Evolutionary conservation across 768 basidiomycete genomes (phyloP), one percentile per base, ranked within the genome.

Genomic region (Pleurotus sapidus): DNA sequence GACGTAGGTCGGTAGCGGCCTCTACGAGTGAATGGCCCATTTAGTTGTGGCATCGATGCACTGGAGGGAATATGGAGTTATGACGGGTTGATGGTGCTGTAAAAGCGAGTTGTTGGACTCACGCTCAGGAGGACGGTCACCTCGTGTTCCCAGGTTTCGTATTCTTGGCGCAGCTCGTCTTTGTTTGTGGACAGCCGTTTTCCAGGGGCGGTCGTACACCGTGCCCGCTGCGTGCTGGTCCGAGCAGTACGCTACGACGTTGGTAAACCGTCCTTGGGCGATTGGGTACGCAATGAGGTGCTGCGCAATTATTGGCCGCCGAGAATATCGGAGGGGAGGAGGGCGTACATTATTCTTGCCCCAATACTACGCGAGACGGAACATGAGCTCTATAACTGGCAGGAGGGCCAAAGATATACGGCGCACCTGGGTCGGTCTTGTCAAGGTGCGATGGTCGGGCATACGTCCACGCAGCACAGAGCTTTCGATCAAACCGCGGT

Each of bases 211-310:
- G 0, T 64, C 58, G 11, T 73, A 64, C 14, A 67, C 65, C 0
- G 74, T 72, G 8, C 67, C 70, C 53, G 79, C 73, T 17, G 70
- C 70, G 18, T 70, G 72, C 46, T 68, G 67, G 5, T 64, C 59
- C 18, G 74, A 63, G 14, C 63, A 63, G 46, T 78, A 76, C 5
- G 74, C 78, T 4, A 74, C 81, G 27, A 84, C 67, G 60, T 84
- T 86, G 59, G 85, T 69, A 24, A 74, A 66, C 50, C 71, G 70
- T 9, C 79, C 81, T 34, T 74, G 70, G 1, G 80, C 77, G 11
- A 86, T 75, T 0, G 81, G 76, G 64, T 85, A 86, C 0, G 69
- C 72, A 2, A 84, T 68, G 15, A 81, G 55, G 64, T 80, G 77
- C 82, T 84, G 24, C n/a, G n/a, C n/a, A n/a, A n/a, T n/a, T n/a